Evolutionary conservation across 1,284 basidiomycete species (phyloP), one percentile per base, ranked within the genome.

Genomic region (Marasmius oreades): DNA sequence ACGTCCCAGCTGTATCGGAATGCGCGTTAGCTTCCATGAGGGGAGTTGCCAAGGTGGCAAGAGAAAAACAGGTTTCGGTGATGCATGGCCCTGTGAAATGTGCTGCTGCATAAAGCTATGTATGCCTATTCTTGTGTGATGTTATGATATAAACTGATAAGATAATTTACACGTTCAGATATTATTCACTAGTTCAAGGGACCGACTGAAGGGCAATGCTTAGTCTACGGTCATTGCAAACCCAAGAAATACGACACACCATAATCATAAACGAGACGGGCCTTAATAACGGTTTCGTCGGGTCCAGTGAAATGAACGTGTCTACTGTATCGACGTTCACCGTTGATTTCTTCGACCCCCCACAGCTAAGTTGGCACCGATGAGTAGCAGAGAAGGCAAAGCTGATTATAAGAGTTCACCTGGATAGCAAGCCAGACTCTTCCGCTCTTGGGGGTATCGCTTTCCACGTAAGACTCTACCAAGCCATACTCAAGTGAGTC

Each of bases 251-350:
- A 8, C 14, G 11, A 55, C 60, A 33, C 22, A 61, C 81, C 45
- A 61, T 89, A 90, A 65, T 90, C 86, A 61, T 90, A 91, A 14
- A 88, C 76, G 48, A 91, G 64, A 52, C 76, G 79, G 23, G 74
- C 73, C 56, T 80, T 71, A 55, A 90, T 79, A 34, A 82, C 77
- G 62, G 87, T 78, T n/a, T 72, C 78, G 24, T 73, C 63, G 0
- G 85, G 78, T 4, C 85, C 86, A n/a, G 77, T 82, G 68, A 90
- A 90, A 62, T 79, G 75, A 59, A 89, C 69, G 62, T 81, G 83
- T 56, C 88, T 74, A 12, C 76, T 72, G 62, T 90, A 82, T 59
- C 84, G 75, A 63, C 84, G 79, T 65, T 83, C 82, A 12, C 75
- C 28, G 28, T 50, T 50, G 4, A 50, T 33, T 31, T 50, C 47